A percentile compares a stretch with the other conserved stretches of the same genome.
phyloP scores from a whole-genome alignment of 2,329 filamentous ascomycete species.

The Mycosphaerelloides madeirae region DNA sequence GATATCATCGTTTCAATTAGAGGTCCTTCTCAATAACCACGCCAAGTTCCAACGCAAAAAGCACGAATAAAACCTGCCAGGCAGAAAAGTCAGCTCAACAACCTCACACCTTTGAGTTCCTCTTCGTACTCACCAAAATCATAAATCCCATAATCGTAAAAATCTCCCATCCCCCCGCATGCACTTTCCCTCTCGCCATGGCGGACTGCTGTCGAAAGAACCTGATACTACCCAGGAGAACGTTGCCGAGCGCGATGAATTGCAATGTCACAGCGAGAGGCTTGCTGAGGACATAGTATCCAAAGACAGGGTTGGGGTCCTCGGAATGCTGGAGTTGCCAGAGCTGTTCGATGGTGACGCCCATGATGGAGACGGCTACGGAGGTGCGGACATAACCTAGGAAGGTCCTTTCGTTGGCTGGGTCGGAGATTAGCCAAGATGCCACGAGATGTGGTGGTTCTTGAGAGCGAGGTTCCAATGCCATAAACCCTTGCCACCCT shows the following conservation, averaged over 20 bases:
- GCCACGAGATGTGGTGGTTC: too few relatives aligned
- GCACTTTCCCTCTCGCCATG: constrained; percentile 53
- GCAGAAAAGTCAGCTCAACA: background rate
- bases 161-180: constrained; percentile 58
- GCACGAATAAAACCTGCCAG: constrained; percentile 15
- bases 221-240: constrained; percentile 52
- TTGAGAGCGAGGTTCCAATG: too few relatives aligned
- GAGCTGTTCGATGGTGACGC: constrained; percentile 62
- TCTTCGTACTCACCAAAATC: constrained; percentile 43
- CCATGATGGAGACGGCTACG: constrained; percentile 62
- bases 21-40: constrained; percentile 13
- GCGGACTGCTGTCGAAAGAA: constrained; percentile 60
- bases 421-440: constrained; percentile 1
- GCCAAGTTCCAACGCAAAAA: constrained; percentile 23
- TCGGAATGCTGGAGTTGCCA: constrained; percentile 56
- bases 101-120: background rate
- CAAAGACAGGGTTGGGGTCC: constrained; percentile 44
- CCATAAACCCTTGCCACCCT: too few relatives aligned
- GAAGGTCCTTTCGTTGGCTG: constrained; percentile 71
- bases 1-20: background rate
- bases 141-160: constrained; percentile 44
- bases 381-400: constrained; percentile 69
- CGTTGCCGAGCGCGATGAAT: constrained; percentile 44
- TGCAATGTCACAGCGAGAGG: constrained; percentile 54
- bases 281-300: constrained; percentile 57